These are phyloP conservation scores for Lentinula raphanica DNA, from an alignment of 768 basidiomycete genomes.

Conservation along the genomic window DNA sequence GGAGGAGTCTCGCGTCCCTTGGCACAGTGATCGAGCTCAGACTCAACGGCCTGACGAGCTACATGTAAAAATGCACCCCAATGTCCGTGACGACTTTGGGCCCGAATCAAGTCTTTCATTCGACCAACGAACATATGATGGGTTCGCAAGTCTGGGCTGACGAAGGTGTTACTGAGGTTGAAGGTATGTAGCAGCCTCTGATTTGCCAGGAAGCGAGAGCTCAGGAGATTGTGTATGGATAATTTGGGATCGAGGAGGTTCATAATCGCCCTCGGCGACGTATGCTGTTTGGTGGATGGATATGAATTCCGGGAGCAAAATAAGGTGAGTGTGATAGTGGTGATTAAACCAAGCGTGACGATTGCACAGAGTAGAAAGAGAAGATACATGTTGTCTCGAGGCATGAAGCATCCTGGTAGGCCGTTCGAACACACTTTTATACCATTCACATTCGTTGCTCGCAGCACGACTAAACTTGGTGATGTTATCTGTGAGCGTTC, in stretches of 20 bases:
- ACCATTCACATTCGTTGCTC: no score
- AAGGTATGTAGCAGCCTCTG: slow-evolving; percentile 28
- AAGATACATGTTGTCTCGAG: no score
- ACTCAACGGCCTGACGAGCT: slow-evolving; percentile 25
- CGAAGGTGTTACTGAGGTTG: slow-evolving; percentile 46
- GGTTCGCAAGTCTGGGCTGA: slow-evolving; percentile 28
- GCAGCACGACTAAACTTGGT: no score
- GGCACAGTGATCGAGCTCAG: neutral
- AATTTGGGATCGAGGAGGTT: neutral
- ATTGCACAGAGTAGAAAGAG: neutral
- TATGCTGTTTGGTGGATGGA: neutral
- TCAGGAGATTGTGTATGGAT: slow-evolving; percentile 15
- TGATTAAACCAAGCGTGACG: neutral
- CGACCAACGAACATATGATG: slow-evolving; percentile 30
- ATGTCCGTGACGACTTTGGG: slow-evolving; percentile 10
- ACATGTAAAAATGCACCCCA: slow-evolving; percentile 30
- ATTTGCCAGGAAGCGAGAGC: slow-evolving; percentile 31
- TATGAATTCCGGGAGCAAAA: neutral
- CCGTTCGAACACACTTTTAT: no score
- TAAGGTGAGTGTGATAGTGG: neutral
- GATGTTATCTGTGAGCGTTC: no score
- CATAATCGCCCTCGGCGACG: neutral
- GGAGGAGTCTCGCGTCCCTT: slow-evolving; percentile 5
- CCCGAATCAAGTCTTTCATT: slow-evolving; percentile 25
- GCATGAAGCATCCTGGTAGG: no score